Percentiles rank a stretch among this genome's conserved stretches.
Evolutionary conservation across 2,329 filamentous ascomycete genomes (phyloP).

Genomic region (Bertia moriformis): DNA sequence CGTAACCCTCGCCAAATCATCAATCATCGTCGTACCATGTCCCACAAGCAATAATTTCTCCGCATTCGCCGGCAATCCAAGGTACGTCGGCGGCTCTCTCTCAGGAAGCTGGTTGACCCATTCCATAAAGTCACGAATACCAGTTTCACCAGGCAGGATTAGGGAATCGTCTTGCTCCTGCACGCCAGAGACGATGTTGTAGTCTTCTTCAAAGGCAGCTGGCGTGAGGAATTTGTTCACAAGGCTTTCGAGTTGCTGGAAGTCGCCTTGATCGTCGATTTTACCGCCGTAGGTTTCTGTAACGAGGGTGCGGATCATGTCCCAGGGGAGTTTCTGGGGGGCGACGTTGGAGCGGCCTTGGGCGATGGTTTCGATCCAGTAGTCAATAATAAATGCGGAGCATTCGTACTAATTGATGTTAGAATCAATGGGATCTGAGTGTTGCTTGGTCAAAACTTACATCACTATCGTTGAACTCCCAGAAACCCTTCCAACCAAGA

Average conservation of each 20-base stretch:
- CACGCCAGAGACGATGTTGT: constrained; percentile 65
- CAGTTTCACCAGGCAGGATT: constrained; percentile 65
- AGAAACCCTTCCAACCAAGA: constrained; percentile 95
- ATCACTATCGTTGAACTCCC: constrained; percentile 99
- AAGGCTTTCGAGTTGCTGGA: constrained; percentile 55
- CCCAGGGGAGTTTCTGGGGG: constrained; percentile 88
- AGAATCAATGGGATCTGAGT: constrained; percentile 11
- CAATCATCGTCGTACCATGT: constrained; percentile 71
- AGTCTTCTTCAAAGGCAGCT: constrained; percentile 79
- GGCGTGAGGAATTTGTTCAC: constrained; percentile 71
- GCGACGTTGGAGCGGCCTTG: constrained; percentile 83
- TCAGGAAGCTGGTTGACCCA: constrained; percentile 91
- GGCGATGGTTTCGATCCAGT: constrained; percentile 75
- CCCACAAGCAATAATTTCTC: constrained; percentile 89
- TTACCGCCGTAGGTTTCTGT: constrained; percentile 96
- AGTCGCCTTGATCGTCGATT: constrained; percentile 83
- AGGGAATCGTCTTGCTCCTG: constrained; percentile 38
- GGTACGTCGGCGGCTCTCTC: constrained; percentile 86
- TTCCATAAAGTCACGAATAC: constrained; percentile 68
- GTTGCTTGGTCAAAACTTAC: constrained; percentile 42
- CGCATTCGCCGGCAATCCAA: constrained; percentile 85
- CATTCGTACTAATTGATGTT: constrained; percentile 66
- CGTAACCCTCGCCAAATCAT: constrained; percentile 70
- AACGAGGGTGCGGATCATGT: constrained; percentile 80
- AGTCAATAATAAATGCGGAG: constrained; percentile 87